Percentiles rank a stretch among this genome's conserved stretches.
These are phyloP conservation scores for Plasmopara viticola DNA, from an alignment of 352 stramenopile species.

Conservation along the genomic window DNA sequence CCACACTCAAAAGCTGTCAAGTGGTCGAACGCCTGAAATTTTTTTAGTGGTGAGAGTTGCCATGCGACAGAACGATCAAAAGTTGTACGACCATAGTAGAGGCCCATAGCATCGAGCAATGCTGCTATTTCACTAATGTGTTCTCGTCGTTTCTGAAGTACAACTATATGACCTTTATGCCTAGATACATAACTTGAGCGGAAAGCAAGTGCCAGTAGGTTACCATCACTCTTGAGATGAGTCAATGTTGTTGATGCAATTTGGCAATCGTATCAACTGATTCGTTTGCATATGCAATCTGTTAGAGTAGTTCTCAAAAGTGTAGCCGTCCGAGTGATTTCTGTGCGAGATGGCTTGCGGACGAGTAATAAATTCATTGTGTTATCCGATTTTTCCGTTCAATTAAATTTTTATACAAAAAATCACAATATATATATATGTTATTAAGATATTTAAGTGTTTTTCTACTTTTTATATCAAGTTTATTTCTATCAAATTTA, in stretches of 20 bases:
- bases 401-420: too few species aligned
- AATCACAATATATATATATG: too few species aligned
- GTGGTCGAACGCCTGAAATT: slow-evolving; percentile 31
- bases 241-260: slow-evolving; percentile 30
- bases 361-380: slow-evolving; percentile 44
- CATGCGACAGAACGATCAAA: slow-evolving; percentile 40
- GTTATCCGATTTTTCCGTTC: too few species aligned
- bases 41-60: slow-evolving; percentile 19
- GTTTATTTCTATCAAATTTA: too few species aligned
- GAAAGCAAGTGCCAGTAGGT: slow-evolving; percentile 66
- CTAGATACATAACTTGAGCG: slow-evolving; percentile 52
- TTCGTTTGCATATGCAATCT: slow-evolving; percentile 64
- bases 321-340: slow-evolving; percentile 31
- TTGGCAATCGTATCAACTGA: slow-evolving; percentile 49
- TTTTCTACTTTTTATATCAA: too few species aligned
- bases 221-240: slow-evolving; percentile 55
- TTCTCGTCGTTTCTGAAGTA: slow-evolving; percentile 60
- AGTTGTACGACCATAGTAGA: slow-evolving; percentile 30
- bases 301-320: slow-evolving; percentile 36
- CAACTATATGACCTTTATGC: slow-evolving; percentile 36
- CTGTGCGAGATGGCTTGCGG: slow-evolving; percentile 27
- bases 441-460: too few species aligned
- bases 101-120: slow-evolving; percentile 30
- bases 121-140: slow-evolving; percentile 43
- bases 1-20: slow-evolving; percentile 39